Conservation (phyloP, 2,329 filamentous ascomycete species). For the Alternaria alternata region DNA sequence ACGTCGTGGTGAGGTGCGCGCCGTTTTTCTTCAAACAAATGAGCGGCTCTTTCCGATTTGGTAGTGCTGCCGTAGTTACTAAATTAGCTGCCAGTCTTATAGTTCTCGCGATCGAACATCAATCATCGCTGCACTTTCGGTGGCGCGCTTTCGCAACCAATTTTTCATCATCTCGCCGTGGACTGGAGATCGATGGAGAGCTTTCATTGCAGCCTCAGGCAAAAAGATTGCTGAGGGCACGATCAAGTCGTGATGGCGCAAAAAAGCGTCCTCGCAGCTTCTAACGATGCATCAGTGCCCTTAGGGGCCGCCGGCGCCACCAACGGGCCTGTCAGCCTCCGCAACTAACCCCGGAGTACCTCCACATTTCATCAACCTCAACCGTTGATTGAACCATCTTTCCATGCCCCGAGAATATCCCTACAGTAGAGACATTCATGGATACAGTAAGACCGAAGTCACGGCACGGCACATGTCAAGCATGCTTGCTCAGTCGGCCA, state of each 20-base stretch:
- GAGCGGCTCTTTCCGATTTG: neutral
- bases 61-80: neutral
- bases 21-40: no score
- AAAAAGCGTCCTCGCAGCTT: constrained; percentile 7
- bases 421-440: neutral
- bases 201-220: neutral
- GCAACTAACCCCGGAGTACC: constrained; percentile 3
- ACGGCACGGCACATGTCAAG: constrained; percentile 2
- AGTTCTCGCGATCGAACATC: neutral
- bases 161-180: neutral
- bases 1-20: neutral
- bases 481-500: neutral
- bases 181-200: neutral
- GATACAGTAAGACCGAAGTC: neutral
- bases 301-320: neutral
- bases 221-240: neutral
- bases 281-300: neutral
- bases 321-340: constrained; percentile 1
- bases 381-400: neutral
- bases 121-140: neutral
- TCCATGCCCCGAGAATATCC: neutral
- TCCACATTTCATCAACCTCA: constrained; percentile 2
- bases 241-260: neutral
- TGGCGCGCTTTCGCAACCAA: neutral
- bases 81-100: neutral